Percentiles rank a stretch among this genome's conserved stretches.
phyloP scores from a whole-genome alignment of 2,329 filamentous ascomycete species.

The Alternaria sp. region DNA sequence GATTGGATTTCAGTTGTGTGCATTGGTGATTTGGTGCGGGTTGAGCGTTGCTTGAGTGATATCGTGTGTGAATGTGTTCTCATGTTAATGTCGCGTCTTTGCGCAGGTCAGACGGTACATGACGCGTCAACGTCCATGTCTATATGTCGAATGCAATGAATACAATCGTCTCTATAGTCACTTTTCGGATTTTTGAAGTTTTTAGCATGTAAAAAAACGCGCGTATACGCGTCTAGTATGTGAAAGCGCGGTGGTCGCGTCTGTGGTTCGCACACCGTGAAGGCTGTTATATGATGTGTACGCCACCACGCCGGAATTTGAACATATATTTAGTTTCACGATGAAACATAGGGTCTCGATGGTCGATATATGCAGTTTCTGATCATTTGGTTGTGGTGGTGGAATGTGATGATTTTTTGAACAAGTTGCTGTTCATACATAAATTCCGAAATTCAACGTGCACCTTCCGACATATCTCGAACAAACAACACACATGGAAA shows the following conservation, averaged over 20 bases:
- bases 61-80: background rate
- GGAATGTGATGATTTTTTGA: background rate
- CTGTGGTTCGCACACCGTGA: background rate
- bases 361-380: background rate
- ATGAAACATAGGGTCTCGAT: accelerated
- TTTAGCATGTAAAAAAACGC: background rate
- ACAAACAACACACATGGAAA: background rate
- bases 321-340: accelerated
- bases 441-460: accelerated
- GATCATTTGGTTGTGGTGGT: background rate
- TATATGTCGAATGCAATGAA: background rate
- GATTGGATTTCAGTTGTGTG: background rate
- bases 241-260: background rate
- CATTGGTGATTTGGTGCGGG: slow-evolving; percentile 7
- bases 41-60: slow-evolving; percentile 2
- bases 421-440: background rate
- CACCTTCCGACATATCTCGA: background rate
- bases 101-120: background rate
- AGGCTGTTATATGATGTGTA: background rate
- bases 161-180: background rate
- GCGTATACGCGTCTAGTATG: background rate
- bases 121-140: background rate
- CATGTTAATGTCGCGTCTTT: background rate
- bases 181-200: accelerated
- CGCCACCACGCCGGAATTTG: background rate